Evolutionary conservation across 73 alveolate genomes (phyloP), one percentile per base, ranked within the genome.

Genomic region (Paramecium tetraurelia): DNA sequence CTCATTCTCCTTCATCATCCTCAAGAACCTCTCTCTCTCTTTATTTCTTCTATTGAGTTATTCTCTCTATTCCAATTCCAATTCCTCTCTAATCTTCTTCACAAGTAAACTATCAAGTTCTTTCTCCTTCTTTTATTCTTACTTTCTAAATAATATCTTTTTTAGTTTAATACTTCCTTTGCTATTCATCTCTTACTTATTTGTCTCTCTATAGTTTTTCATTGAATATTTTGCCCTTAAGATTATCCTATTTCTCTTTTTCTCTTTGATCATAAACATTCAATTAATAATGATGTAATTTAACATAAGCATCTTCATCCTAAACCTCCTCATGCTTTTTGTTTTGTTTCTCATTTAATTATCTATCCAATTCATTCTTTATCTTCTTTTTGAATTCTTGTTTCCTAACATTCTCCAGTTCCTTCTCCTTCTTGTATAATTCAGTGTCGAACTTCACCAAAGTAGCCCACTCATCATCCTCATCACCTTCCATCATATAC

Each of bases 401-500:
- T 44, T 89, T 41, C 72, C 94, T 89, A 29, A 70, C 48, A 46
- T 89, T 89, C 33, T 89, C 94, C 21, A 89, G 57, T 46, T 89
- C 94, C 58, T 43, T 44, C 20, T 89, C 94, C 40, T 89, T 89
- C 71, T 89, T 89, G 71, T 38, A 89, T 41, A 89, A 83, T 89
- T 89, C 94, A 12, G 94, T 89, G 35, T 89, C 94, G 24, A 89
- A 89, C 53, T 89, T 89, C 29, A 89, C 94, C 20, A 89, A 70
- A 12, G 94, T 72, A 44, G 94, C 94, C 94, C 94, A 89, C 48
- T 89, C 94, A 70, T 89, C 94, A 71, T 89, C 94, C 46, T 89
- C 94, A 40, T 89, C 94, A 16, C 94, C 94, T 24, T 89, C 94
- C 90, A 80, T 80, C 90, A 80, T 80, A 72, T 89, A 89, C 20